Base-by-base conservation (phyloP, 2,329 filamentous ascomycete genomes). In the Fusarium avenaceum region DNA sequence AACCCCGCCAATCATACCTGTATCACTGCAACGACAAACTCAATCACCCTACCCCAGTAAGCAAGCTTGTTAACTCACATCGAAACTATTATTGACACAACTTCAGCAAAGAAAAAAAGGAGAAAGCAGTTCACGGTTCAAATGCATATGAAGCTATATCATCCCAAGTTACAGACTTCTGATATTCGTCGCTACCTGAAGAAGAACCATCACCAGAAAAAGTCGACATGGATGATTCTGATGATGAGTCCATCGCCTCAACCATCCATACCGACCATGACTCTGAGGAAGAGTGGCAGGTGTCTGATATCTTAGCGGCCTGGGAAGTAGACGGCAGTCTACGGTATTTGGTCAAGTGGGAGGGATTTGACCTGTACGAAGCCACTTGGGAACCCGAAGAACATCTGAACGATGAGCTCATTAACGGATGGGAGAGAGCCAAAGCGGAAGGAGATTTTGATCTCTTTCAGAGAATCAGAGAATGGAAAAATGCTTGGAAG, bases 271-370 rank as follows among this genome's bases (percentile, higher is more conserved):
- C 76, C 20, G 69, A 72, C 8, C 52, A 68, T 38, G 80, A 82
- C 5, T 75, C 79, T 11, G 78, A 82, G 17, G 76, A 81, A 7
- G 83, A 85, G 62, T 89, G 84, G 74, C 73, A 78, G 7, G 82
- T 89, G 7, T 83, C 86, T 40, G 76, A 77, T 13, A 83, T 90
- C 40, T 77, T 89, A 7, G 82, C 83, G 0, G 82, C 88, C 63
- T 78, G 76, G 9, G 53, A 69, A 6, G 58, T 77, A 4, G 60
- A 72, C 4, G 76, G 74, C 4, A 47, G 63, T 22, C 55, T 56
- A 4, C 67, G 65, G 44, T 83, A 77, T 58, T 74, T 83, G 5
- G 72, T 82, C 13, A 65, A 77, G 54, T 83, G 81, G 81, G 72
- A 76, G 20, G 76, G 75, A 3, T 81, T 72, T 46, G 65, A 72